Conservation (phyloP, 768 basidiomycete genomes). For the Suillus tomentosus region DNA sequence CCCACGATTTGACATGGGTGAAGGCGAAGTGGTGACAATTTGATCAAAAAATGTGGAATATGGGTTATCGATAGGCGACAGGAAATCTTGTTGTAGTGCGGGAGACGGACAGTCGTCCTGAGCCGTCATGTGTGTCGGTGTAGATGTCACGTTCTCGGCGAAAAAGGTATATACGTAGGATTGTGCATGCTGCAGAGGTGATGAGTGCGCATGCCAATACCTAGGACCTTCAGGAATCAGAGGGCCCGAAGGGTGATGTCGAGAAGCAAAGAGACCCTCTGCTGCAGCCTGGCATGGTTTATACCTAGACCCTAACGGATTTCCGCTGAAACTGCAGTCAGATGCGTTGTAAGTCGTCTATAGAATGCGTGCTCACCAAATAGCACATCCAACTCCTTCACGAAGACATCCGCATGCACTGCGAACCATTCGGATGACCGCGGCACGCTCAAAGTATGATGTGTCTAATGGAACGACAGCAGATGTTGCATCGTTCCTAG, state of each 20-base stretch:
- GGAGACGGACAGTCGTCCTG: constrained; percentile 23
- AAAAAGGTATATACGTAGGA: constrained; percentile 50
- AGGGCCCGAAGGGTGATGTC: constrained; percentile 22
- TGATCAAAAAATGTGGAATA: constrained; percentile 44
- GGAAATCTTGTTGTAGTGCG: constrained; percentile 23
- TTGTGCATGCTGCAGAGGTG: constrained; percentile 21
- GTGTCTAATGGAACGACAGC: constrained; percentile 58
- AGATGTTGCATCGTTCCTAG: constrained; percentile 51
- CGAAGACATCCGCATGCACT: constrained; percentile 67
- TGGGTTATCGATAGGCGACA: constrained; percentile 23
- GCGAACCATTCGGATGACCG: constrained; percentile 50
- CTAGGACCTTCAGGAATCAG: constrained; percentile 43
- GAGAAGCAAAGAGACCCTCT: constrained; percentile 41
- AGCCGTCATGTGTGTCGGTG: background rate
- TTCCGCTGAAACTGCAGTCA: constrained; percentile 49
- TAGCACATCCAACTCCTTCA: constrained; percentile 67
- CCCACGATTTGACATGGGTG: constrained; percentile 38
- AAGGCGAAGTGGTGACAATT: constrained; percentile 39
- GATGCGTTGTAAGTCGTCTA: constrained; percentile 7
- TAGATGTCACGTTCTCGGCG: constrained; percentile 42
- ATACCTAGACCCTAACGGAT: constrained; percentile 63
- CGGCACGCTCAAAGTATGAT: constrained; percentile 55
- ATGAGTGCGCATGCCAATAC: constrained; percentile 39
- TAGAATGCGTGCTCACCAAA: constrained; percentile 43
- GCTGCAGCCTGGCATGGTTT: constrained; percentile 60